Evolutionary conservation across 805 yeast genomes (phyloP).

Genomic region (Metschnikowia bowlesiae): DNA sequence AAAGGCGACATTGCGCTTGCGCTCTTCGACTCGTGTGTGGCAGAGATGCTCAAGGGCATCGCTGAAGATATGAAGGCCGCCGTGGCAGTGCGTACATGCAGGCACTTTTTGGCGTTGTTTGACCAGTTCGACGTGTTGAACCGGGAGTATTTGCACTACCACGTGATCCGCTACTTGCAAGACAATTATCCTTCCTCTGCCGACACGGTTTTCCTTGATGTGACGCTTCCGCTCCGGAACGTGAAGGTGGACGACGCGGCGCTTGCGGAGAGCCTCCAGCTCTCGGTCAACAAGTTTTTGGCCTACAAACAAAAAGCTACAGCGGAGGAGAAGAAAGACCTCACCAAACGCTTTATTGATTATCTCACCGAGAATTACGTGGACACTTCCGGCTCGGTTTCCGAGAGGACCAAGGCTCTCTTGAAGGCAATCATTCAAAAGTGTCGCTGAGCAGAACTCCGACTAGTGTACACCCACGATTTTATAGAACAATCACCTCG

Average conservation of each 20-base stretch:
- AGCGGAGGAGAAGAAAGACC: slow-evolving; percentile 25
- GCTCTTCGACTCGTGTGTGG: slow-evolving; percentile 33
- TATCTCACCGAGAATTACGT: slow-evolving; percentile 26
- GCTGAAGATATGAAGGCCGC: slow-evolving; percentile 30
- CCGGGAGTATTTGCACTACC: slow-evolving; percentile 60
- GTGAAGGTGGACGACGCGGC: slow-evolving; percentile 31
- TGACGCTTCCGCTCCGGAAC: slow-evolving; percentile 65
- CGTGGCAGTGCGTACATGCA: slow-evolving; percentile 37
- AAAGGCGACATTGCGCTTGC: slow-evolving; percentile 48
- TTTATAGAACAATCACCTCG: too few species aligned
- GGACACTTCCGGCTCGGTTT: slow-evolving; percentile 14
- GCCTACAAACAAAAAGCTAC: slow-evolving; percentile 51
- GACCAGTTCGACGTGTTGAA: slow-evolving; percentile 68
- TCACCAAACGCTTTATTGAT: slow-evolving; percentile 28
- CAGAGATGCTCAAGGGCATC: slow-evolving; percentile 25
- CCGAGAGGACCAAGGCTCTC: slow-evolving; percentile 27
- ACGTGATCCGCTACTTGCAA: slow-evolving; percentile 54
- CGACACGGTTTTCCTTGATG: slow-evolving; percentile 47
- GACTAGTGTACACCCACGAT: too few species aligned
- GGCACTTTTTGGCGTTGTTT: slow-evolving; percentile 50
- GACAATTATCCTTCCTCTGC: slow-evolving; percentile 35
- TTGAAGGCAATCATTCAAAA: slow-evolving; percentile 39
- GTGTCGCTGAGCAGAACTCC: slow-evolving; percentile 19
- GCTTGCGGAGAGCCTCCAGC: slow-evolving; percentile 60
- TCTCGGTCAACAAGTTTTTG: slow-evolving; percentile 64